A percentile compares a stretch with the other conserved stretches of the same genome.
Conservation (phyloP, 1,284 basidiomycete species). For the Naganishia albida region DNA sequence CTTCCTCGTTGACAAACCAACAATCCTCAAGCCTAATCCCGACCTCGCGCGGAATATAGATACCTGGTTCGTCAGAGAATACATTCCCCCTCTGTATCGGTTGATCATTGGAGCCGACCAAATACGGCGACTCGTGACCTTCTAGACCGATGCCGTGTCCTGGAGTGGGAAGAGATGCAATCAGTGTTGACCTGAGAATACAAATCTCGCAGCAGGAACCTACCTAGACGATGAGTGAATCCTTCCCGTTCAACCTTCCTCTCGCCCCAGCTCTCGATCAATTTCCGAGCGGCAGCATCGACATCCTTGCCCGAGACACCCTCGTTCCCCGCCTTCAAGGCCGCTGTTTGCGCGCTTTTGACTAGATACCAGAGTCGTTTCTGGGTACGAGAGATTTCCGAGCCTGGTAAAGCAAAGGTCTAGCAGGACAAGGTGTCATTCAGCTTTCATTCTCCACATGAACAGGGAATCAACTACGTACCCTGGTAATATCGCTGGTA, state of each 20-base stretch:
- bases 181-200: not conserved
- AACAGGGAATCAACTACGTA: conserved; percentile 53
- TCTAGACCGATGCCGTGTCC: conserved; percentile 74
- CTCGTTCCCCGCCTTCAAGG: conserved; percentile 58
- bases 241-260: conserved; percentile 56
- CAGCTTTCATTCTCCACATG: not conserved
- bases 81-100: conserved; percentile 66
- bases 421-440: conserved; percentile 43
- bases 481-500: conserved; percentile 73
- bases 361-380: conserved; percentile 68
- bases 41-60: conserved; percentile 75
- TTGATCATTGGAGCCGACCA: conserved; percentile 59
- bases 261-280: conserved; percentile 59
- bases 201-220: conserved; percentile 54
- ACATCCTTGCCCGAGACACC: conserved; percentile 62
- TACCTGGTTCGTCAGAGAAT: conserved; percentile 80
- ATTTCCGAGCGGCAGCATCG: conserved; percentile 66
- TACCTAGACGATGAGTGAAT: conserved; percentile 79
- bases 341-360: conserved; percentile 64
- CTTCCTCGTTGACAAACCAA: conserved; percentile 66
- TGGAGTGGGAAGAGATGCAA: conserved; percentile 32
- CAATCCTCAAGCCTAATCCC: conserved; percentile 81
- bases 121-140: conserved; percentile 76
- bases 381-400: conserved; percentile 62
- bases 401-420: conserved; percentile 69